Percentiles rank a stretch among this genome's conserved stretches.
These are phyloP conservation scores for Omphalotus guepiniiformis DNA, from an alignment of 768 basidiomycete genomes.

Conservation along the genomic window DNA sequence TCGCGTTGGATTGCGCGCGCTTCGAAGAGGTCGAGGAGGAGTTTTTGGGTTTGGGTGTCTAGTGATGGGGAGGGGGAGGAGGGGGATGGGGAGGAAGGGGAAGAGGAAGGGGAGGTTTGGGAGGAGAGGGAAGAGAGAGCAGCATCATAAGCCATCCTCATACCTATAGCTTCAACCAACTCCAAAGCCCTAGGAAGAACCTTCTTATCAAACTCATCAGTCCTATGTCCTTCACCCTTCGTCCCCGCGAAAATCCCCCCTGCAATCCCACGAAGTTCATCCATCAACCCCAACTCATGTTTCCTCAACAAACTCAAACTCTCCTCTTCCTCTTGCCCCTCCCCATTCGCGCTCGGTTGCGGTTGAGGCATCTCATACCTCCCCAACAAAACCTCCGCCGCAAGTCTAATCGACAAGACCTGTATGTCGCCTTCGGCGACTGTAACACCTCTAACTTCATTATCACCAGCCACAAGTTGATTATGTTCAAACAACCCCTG, in stretches of 20 bases:
- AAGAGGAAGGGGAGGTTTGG: too few relatives aligned
- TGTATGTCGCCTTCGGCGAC: constrained; percentile 36
- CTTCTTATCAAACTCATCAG: background rate
- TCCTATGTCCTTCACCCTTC: constrained; percentile 6
- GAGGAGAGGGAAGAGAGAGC: too few relatives aligned
- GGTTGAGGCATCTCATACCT: constrained; percentile 13
- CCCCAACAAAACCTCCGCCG: constrained; percentile 15
- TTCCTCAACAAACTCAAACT: constrained; percentile 17
- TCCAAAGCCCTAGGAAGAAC: constrained; percentile 35
- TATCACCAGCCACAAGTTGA: constrained; percentile 25
- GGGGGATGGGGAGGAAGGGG: too few relatives aligned
- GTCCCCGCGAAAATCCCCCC: too few relatives aligned
- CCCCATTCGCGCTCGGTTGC: constrained; percentile 10
- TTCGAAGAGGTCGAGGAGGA: too few relatives aligned
- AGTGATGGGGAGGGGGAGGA: too few relatives aligned
- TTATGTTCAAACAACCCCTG: constrained; percentile 38
- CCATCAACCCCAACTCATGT: constrained; percentile 17
- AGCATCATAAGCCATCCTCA: constrained; percentile 25
- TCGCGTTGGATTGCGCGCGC: too few relatives aligned
- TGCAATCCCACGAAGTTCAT: constrained; percentile 3
- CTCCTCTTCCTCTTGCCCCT: too few relatives aligned
- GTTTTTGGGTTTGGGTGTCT: too few relatives aligned
- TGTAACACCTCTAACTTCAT: constrained; percentile 25
- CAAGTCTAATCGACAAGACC: constrained; percentile 17
- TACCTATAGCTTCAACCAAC: constrained; percentile 23